Base-by-base conservation (phyloP, 352 stramenopile genomes). In the Phytophthora hybrid region DNA sequence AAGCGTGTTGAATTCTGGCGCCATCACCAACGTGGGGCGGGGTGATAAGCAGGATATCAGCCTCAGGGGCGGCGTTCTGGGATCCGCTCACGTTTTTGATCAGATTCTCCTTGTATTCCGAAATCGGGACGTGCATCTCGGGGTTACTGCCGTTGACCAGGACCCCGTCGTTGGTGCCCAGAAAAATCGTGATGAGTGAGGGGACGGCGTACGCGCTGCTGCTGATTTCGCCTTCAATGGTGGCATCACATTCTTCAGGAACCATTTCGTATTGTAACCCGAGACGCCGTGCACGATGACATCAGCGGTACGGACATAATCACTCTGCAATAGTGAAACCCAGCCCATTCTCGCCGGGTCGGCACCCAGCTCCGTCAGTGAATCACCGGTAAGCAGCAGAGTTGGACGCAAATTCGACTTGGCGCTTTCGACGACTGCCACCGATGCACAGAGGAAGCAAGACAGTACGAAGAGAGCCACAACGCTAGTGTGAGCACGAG, bases 161-260 rank as follows among this genome's bases (percentile, higher is more conserved):
- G 7, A 60, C 79, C 0, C 80, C 79, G 41, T 91, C 83, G 66
- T 93, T 91, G 34, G 80, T 74, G 16, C 83, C 83, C 19, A 93
- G 65, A 74, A 75, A 91, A 31, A 92, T 26, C 13, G 80, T 86
- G 14, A 89, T 67, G 6, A 91, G 55, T 1, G 66, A 59, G 5
- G 81, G 78, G 52, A 66, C 46, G 9, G 56, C 52, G 39, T 68
- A 68, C 46, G 9, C 14, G 2, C 71, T 63, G 19, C 8, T 41
- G 19, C 10, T 26, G 63, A 89, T 74, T 52, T 92, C 83, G 0
- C 73, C 34, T 10, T 69, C 47, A 6, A 87, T 31, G 0, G 62
- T 47, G 1, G 76, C n/a, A 90, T 63, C 26, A 67, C 80, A 13
- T 77, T 53, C 23, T 81, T 44, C 9, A 88, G 19, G 44, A 78